Base-by-base conservation (phyloP, 148 eudicot genomes). In the Cornus kousa region DNA sequence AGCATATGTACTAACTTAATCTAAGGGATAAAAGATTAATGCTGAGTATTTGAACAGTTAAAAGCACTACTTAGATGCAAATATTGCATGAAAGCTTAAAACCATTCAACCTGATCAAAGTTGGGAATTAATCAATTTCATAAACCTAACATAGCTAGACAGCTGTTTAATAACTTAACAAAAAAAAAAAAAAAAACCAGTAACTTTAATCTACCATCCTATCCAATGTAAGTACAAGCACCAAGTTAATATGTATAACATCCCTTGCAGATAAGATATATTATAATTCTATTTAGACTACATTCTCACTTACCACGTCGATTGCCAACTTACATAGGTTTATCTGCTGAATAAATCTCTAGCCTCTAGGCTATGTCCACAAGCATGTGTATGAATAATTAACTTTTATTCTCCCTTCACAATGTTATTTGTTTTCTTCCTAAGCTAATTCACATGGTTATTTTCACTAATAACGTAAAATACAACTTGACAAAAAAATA, bases 291-390 rank as follows among this genome's bases (percentile, higher is more conserved):
- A 35, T 35, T 35, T 35, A 35, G 5, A 32, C 46, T 32, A 33
- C 67, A 59, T 85, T 1, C 37, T 35, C 37, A 35, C 37, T 35
- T 35, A 35, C 37, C 37, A 35, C 3, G 37, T 4, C 37, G 3
- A 35, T 35, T 35, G 37, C 37, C 37, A 35, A 35, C 37, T 35
- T 35, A 35, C 5, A 35, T 35, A 48, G 97, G 97, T 1, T 48
- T 93, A 72, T 31, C 70, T 28, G 23, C 53, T 48, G 53, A 7
- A 8, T 48, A 48, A 48, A 7, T 48, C 11, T 48, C 9, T 48
- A 3, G 12, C 5, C 11, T 48, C 9, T 48, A 3, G 12, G 53
- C 12, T 48, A 4, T 35, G 12, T 48, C 19, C 5, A 2, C 64
- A 57, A 13, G 20, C 1, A 57, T 9, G 20, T 57, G 64, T 57